Conservation (phyloP, 805 yeast species). For the Starmerella stigmatis region DNA sequence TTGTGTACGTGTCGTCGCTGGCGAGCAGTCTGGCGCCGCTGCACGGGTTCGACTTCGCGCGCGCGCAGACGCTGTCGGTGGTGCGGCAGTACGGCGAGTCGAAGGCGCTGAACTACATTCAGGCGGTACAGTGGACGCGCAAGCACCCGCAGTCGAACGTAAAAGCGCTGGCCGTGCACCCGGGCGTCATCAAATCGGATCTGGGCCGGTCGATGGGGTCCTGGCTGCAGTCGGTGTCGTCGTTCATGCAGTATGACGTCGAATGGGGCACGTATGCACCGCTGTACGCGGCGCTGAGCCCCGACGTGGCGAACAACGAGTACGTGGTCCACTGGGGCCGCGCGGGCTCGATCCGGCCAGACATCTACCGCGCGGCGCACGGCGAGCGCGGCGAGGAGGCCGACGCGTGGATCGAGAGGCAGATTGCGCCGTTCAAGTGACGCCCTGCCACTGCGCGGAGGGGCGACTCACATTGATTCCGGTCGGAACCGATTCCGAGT, state of each 20-base stretch:
- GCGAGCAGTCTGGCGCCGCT: slow-evolving; percentile 30
- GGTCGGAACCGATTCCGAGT: no score
- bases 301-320: slow-evolving; percentile 32
- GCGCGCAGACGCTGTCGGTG: slow-evolving; percentile 25
- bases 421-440: slow-evolving; percentile 2
- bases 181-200: slow-evolving; percentile 36
- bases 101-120: slow-evolving; percentile 36
- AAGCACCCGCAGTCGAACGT: slow-evolving; percentile 29
- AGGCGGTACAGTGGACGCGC: slow-evolving; percentile 32
- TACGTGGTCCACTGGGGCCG: slow-evolving; percentile 39
- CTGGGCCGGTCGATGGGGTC: no score
- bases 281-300: slow-evolving; percentile 36
- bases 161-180: slow-evolving; percentile 34
- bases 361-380: slow-evolving; percentile 30
- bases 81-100: slow-evolving; percentile 33
- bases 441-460: background rate
- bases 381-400: slow-evolving; percentile 31
- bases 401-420: slow-evolving; percentile 30
- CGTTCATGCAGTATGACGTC: slow-evolving; percentile 19
- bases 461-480: no score
- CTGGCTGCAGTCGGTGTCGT: background rate
- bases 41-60: slow-evolving; percentile 33
- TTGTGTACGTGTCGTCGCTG: slow-evolving; percentile 39
- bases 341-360: slow-evolving; percentile 33
- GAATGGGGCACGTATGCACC: slow-evolving; percentile 39